Evolutionary conservation across 2,329 filamentous ascomycete species (phyloP), one percentile per base, ranked within the genome.

Genomic region (Dactylellina parvicollis): DNA sequence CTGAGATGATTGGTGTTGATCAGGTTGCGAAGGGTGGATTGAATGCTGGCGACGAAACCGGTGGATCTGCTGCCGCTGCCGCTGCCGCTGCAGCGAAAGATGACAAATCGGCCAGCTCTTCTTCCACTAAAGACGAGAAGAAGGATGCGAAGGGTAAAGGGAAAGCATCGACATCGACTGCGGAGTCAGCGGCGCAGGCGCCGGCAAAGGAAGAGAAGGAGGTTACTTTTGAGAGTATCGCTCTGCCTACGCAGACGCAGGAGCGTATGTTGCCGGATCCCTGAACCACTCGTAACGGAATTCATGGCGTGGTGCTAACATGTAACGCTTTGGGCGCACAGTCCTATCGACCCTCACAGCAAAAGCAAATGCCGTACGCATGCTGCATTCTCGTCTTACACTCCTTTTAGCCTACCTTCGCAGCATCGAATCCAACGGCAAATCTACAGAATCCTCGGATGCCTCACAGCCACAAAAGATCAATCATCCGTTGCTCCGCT

Each of bases 1-100:
- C 93, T 0, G 95, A 99, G 81, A 97, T 97, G 92, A 98, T 99
- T 76, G 91, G 91, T 77, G 91, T 99, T 78, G 92, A 97, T 81
- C 96, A 93, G 76, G 90, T 99, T 18, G 93, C 94, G 0, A 89
- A 89, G 57, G 92, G 91, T 38, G 91, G 90, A 49, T 91, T 91
- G 50, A 94, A 91, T 78, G 93, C 92, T 22, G 32, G 60, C 75
- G 54, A 77, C 78, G 74, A 77, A 79, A 47, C 54, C 75, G 57
- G 54, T 71, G 71, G 75, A 59, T 55, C 57, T 28, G 78, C 75
- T 46, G 76, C 79, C 76, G 72, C 76, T 62, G 70, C 75, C 67
- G 75, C 78, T 75, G 38, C 76, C 71, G 77, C 77, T 75, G 38
- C 76, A 71, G 77, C 77, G 75, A 79, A 80, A 57, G 42, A 75